Base-by-base conservation (phyloP, 1,139 yeast species). In the Sugiyamaella castrensis region DNA sequence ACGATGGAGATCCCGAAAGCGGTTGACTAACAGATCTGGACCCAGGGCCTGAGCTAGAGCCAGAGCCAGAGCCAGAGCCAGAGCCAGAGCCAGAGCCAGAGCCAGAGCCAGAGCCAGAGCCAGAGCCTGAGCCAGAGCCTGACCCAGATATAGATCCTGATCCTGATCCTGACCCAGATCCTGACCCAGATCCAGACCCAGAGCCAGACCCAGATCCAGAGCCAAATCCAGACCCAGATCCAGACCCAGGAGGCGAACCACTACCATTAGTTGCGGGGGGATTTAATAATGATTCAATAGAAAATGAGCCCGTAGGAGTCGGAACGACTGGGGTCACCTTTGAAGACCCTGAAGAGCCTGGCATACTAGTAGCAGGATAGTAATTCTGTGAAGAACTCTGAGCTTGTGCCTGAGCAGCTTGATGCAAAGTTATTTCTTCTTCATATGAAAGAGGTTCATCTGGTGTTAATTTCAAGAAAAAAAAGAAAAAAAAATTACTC, bases 401-500 rank as follows among this genome's bases (percentile, higher is more conserved):
- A 34, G 50, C 46, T 36, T 53, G 53, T 32, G 50, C 46, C 34
- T 47, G 55, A 8, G 56, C 50, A 2, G 60, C 59, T 32, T 55
- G 58, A 34, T 51, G 55, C 19, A 58, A 50, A 4, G 61, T 53
- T 35, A 51, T 50, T 37, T 58, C 61, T 42, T 58, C 62, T 35
- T 57, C 62, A 27, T 48, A 40, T 16, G 61, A 57, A 29, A 58
- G 45, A 19, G 57, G 60, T 42, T 57, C 62, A 24, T 59, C 63
- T 30, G 12, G 40, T 33, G 37, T 10, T 24, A 13, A 9, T 11
- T 28, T 19, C 24, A 19, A 19, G 5, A 19, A 19, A 19, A 19
- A n/a, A n/a, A n/a, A n/a, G n/a, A n/a, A n/a, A n/a, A n/a, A n/a
- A n/a, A n/a, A n/a, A n/a, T n/a, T n/a, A n/a, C n/a, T n/a, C n/a